phyloP scores from a whole-genome alignment of 257 asterid species.

The Parsonsia alboflavescens region DNA sequence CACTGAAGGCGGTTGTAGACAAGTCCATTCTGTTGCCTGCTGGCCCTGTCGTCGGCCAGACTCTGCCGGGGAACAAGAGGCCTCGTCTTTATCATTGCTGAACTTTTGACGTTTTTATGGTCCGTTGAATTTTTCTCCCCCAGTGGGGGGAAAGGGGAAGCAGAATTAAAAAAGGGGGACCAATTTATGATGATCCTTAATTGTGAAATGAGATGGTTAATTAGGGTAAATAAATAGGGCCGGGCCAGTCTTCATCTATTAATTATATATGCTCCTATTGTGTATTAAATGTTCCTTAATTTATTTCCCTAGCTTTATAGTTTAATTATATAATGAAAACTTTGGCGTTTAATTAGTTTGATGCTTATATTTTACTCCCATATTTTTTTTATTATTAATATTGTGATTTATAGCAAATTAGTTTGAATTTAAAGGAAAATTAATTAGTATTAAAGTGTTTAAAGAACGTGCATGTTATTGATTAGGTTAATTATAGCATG shows the following conservation, averaged over 20 bases:
- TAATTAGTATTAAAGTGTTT: too few species aligned
- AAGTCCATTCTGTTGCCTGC: slow-evolving; percentile 49
- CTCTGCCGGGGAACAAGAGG: slow-evolving; percentile 59
- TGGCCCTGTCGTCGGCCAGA: slow-evolving; percentile 48
- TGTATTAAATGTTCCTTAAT: background rate
- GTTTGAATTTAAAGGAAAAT: too few species aligned
- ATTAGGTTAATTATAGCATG: too few species aligned
- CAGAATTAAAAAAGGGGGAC: background rate
- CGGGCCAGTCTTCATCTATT: background rate
- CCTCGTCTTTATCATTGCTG: slow-evolving; percentile 61
- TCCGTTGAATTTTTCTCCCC: background rate
- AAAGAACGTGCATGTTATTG: too few species aligned
- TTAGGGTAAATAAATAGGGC: background rate
- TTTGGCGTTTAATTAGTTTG: too few species aligned
- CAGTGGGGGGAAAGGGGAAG: background rate
- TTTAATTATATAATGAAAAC: background rate
- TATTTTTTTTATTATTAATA: too few species aligned
- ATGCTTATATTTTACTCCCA: too few species aligned
- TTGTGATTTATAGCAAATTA: too few species aligned
- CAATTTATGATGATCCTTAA: background rate
- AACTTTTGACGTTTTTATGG: slow-evolving; percentile 8
- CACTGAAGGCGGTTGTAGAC: slow-evolving; percentile 61
- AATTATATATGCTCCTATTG: too few species aligned
- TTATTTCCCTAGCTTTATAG: background rate
- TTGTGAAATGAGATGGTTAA: background rate